Percentiles rank a stretch among this genome's conserved stretches.
Conservation (phyloP, 176 grass and related monocot genomes). For the Oryza glumipatula region DNA sequence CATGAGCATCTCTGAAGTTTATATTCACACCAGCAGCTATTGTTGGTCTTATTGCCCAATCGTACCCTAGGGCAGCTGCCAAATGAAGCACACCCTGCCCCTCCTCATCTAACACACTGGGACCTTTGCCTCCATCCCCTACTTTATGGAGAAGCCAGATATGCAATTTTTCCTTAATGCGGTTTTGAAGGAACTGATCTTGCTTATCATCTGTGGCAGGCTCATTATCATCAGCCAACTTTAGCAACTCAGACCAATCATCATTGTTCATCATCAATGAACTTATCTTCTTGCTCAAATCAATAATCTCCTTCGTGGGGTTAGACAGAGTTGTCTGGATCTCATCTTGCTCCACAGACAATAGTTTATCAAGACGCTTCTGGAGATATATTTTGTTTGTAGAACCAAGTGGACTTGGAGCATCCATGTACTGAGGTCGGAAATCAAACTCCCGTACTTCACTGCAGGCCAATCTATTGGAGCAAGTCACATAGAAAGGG, state of each 20-base stretch:
- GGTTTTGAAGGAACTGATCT: slow-evolving; percentile 59
- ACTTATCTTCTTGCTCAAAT: slow-evolving; percentile 75
- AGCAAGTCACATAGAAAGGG: slow-evolving; percentile 92
- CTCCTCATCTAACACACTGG: slow-evolving; percentile 76
- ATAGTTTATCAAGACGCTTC: slow-evolving; percentile 68
- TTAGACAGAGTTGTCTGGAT: slow-evolving; percentile 51
- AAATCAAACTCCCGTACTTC: slow-evolving; percentile 97
- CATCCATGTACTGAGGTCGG: slow-evolving; percentile 64
- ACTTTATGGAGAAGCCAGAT: slow-evolving; percentile 85
- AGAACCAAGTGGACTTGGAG: slow-evolving; percentile 52
- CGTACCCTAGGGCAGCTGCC: slow-evolving; percentile 84
- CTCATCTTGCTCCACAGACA: slow-evolving; percentile 60
- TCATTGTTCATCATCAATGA: slow-evolving; percentile 68
- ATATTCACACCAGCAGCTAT: slow-evolving; percentile 74
- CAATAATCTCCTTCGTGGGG: slow-evolving; percentile 56
- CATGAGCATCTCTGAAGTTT: slow-evolving; percentile 88
- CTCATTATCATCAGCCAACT: slow-evolving; percentile 61
- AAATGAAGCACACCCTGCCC: slow-evolving; percentile 90
- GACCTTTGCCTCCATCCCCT: slow-evolving; percentile 58
- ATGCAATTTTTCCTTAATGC: slow-evolving; percentile 79
- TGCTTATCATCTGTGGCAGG: slow-evolving; percentile 47
- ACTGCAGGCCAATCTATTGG: slow-evolving; percentile 86
- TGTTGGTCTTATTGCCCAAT: slow-evolving; percentile 83
- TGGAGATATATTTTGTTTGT: slow-evolving; percentile 67
- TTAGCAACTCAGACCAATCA: slow-evolving; percentile 76